Percentiles rank a stretch among this genome's conserved stretches.
phyloP scores from a whole-genome alignment of 441 rosid genomes.

The Euphorbia celastroides region DNA sequence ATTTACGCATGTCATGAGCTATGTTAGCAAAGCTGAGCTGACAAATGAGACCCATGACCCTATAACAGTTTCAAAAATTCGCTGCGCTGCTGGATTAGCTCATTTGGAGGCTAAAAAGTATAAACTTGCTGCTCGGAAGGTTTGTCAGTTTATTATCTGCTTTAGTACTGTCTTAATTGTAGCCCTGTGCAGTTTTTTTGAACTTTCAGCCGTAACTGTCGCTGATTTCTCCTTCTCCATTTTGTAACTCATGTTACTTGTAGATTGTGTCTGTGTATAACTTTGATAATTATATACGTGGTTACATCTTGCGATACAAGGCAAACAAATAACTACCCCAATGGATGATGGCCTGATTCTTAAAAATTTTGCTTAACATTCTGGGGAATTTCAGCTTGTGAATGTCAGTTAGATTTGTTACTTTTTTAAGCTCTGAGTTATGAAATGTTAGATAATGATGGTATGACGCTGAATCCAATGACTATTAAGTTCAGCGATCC shows the following conservation, averaged over 20 bases:
- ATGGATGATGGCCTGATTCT: background rate
- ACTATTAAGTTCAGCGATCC: background rate
- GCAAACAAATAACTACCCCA: background rate
- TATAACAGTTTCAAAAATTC: constrained; percentile 55
- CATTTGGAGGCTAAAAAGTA: constrained; percentile 82
- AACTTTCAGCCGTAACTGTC: background rate
- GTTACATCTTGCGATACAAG: background rate
- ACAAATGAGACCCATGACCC: constrained; percentile 69
- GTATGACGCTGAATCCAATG: background rate
- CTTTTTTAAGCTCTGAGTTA: background rate
- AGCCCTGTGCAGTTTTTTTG: background rate
- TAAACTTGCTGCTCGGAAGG: constrained; percentile 99
- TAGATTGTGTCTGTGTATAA: background rate
- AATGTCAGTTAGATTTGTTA: background rate
- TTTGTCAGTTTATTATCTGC: constrained; percentile 21
- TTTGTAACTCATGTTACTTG: background rate
- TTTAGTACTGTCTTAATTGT: background rate
- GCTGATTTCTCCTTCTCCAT: background rate
- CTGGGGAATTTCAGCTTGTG: background rate
- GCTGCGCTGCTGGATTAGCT: constrained; percentile 93
- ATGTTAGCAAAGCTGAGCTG: constrained; percentile 92
- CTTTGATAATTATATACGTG: background rate
- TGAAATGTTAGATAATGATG: background rate
- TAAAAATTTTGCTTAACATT: background rate
- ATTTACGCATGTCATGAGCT: constrained; percentile 85